Evolutionary conservation across 345 rosid genomes (phyloP), one percentile per base, ranked within the genome.

Genomic region (Cardiospermum halicacabum): DNA sequence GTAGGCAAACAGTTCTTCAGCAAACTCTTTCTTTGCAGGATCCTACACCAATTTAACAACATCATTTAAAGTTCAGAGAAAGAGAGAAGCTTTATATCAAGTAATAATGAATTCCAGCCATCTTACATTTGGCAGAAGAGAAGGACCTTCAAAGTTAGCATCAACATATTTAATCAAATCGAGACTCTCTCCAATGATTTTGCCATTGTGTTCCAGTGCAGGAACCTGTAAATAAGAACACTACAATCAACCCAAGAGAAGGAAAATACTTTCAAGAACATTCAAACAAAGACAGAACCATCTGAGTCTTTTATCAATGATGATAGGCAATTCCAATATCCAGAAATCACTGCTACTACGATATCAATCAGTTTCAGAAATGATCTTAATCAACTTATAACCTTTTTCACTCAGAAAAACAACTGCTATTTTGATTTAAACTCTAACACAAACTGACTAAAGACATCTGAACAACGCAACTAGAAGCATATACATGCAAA

Each of bases 121-220:
- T 68, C 72, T 78, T 78, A 89, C 98, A 62, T 76, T 62, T 0
- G 94, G 94, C 65, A 66, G 66, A 30, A 93, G 84, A 1, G 92
- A 82, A 70, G 92, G 87, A 42, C 97, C 98, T 56, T 90, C 91
- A 37, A 93, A 93, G 78, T 82, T 90, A 80, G 67, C 71, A n/a
- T 93, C 94, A 6, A 91, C 42, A 62, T 91, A 93, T 61, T 82
- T 84, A 47, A 88, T 73, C 78, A 93, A 72, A 68, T 93, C 94
- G 18, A 93, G 78, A 81, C 97, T 88, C 81, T 93, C 97, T 30
- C 97, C 97, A 16, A 70, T 89, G 51, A 91, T 36, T 78, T 91
- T 88, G 4, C 96, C 89, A 69, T 93, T 79, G 79, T 93, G 99
- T 69, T 93, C 98, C 78, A 93, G 72, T 4, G 98, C 75, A 30